These are phyloP conservation scores for Aspergillus fumigatiaffinis DNA, from an alignment of 2,329 filamentous ascomycete genomes.

Conservation along the genomic window DNA sequence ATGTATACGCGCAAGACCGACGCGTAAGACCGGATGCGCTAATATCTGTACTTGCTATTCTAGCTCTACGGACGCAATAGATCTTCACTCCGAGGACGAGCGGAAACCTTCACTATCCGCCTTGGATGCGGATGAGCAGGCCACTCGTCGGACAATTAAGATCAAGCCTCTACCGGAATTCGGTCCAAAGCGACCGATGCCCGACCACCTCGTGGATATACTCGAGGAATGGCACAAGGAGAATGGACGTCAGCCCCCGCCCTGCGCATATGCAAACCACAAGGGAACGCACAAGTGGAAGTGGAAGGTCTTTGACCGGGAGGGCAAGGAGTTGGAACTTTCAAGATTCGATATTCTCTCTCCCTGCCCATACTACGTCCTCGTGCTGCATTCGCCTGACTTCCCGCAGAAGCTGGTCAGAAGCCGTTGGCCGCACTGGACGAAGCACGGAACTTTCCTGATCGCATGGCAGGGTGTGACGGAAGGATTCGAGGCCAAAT, in stretches of 20 bases:
- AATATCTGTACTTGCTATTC: background rate
- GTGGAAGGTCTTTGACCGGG: constrained; percentile 14
- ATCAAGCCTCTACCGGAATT: background rate
- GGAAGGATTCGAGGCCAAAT: constrained; percentile 4
- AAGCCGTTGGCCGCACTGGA: background rate
- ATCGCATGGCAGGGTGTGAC: constrained; percentile 8
- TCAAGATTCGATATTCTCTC: constrained; percentile 5
- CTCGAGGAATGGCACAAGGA: constrained; percentile 11
- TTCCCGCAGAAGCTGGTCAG: constrained; percentile 3
- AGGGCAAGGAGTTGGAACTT: constrained; percentile 9
- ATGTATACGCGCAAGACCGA: background rate
- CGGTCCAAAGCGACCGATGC: constrained; percentile 2
- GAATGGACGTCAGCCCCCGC: constrained; percentile 2
- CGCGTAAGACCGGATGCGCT: background rate
- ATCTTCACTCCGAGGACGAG: background rate
- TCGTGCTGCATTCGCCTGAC: constrained; percentile 5
- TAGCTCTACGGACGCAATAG: background rate
- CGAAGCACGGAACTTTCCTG: constrained; percentile 6
- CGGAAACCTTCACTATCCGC: constrained; percentile 1
- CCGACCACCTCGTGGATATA: constrained; percentile 3
- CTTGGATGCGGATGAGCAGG: background rate
- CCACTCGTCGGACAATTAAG: background rate
- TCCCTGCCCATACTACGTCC: constrained; percentile 5
- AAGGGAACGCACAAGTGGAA: background rate
- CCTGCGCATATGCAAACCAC: background rate